These are phyloP conservation scores for Capsella bursapastoris DNA, from an alignment of 345 rosid species.

Conservation along the genomic window DNA sequence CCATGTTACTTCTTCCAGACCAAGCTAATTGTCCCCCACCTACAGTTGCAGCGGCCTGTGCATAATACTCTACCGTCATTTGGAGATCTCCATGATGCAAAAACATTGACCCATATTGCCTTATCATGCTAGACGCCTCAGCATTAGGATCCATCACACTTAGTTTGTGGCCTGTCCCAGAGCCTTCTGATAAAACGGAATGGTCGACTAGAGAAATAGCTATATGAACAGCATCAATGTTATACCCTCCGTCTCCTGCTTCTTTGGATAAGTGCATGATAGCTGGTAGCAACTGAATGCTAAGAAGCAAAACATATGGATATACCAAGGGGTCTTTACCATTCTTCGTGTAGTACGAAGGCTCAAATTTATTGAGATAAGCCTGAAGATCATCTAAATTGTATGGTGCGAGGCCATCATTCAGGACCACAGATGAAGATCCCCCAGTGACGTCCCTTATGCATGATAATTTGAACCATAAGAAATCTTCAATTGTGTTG, in stretches of 20 bases:
- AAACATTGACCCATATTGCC: constrained; percentile 88
- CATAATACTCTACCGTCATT: constrained; percentile 87
- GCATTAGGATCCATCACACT: constrained; percentile 92
- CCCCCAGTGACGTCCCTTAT: constrained; percentile 64
- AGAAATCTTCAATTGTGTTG: constrained; percentile 91
- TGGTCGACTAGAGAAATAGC: constrained; percentile 83
- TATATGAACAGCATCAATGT: constrained; percentile 84
- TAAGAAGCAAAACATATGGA: constrained; percentile 88
- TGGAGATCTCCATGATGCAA: constrained; percentile 76
- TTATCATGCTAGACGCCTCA: constrained; percentile 88
- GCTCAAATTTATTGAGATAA: constrained; percentile 93
- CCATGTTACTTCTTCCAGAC: constrained; percentile 76
- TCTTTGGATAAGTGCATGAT: constrained; percentile 84
- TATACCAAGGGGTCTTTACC: constrained; percentile 97
- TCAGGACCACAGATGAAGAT: constrained; percentile 64
- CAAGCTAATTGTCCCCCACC: constrained; percentile 93
- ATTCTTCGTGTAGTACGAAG: constrained; percentile 91
- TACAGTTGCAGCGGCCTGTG: constrained; percentile 93
- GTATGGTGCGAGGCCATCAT: constrained; percentile 77
- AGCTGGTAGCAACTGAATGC: constrained; percentile 88
- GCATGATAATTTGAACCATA: constrained; percentile 92
- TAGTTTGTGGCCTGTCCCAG: constrained; percentile 65
- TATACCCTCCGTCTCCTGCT: constrained; percentile 74
- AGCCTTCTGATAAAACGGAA: constrained; percentile 74
- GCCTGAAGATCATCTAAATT: constrained; percentile 91